Evolutionary conservation across 352 stramenopile species (phyloP).

Genomic region (Globisporangium cylindrosporum): DNA sequence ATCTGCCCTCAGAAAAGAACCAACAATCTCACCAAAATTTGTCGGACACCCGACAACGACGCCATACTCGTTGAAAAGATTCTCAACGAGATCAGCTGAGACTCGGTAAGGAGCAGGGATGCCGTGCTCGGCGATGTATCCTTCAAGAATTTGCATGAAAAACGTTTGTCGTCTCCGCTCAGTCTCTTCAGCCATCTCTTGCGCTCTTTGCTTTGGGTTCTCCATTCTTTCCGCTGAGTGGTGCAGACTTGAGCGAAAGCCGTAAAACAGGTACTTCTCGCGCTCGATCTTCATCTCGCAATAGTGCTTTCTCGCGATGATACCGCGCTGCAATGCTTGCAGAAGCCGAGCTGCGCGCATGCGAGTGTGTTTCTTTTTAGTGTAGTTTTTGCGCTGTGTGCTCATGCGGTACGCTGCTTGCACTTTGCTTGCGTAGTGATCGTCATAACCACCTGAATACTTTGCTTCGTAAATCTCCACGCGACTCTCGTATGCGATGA

Average conservation of each 20-base stretch:
- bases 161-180: slow-evolving; percentile 52
- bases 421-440: slow-evolving; percentile 70
- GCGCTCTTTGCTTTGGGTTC: slow-evolving; percentile 37
- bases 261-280: slow-evolving; percentile 61
- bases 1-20: slow-evolving; percentile 21
- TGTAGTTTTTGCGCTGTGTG: slow-evolving; percentile 53
- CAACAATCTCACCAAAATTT: slow-evolving; percentile 44
- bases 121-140: slow-evolving; percentile 42
- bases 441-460: slow-evolving; percentile 52
- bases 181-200: slow-evolving; percentile 31
- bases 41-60: slow-evolving; percentile 60
- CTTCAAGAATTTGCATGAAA: slow-evolving; percentile 69
- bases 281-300: slow-evolving; percentile 55
- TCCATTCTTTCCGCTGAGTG: slow-evolving; percentile 33
- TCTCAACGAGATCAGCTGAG: slow-evolving; percentile 27
- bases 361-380: slow-evolving; percentile 37
- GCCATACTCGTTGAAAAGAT: slow-evolving; percentile 55
- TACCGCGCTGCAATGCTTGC: slow-evolving; percentile 65
- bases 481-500: slow-evolving; percentile 56
- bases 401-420: slow-evolving; percentile 74
- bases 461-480: slow-evolving; percentile 54
- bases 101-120: slow-evolving; percentile 36
- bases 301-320: slow-evolving; percentile 51
- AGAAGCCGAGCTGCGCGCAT: slow-evolving; percentile 54
- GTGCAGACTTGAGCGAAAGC: slow-evolving; percentile 62